Evolutionary conservation across 2,329 filamentous ascomycete species (phyloP).

Genomic region (Dactylella cylindrospora): DNA sequence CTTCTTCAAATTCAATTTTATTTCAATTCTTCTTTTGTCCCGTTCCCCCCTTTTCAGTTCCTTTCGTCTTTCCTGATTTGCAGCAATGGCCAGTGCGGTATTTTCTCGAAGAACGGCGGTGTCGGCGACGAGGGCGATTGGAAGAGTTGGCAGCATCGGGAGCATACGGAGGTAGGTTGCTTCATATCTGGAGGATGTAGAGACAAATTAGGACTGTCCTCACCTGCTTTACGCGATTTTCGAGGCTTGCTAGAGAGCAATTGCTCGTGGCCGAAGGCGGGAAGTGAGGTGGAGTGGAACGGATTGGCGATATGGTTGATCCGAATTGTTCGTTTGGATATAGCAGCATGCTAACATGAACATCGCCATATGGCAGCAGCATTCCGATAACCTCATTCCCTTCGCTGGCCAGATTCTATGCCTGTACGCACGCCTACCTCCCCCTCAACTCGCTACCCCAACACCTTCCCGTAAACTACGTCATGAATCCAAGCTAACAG

Average conservation of each 20-base stretch:
- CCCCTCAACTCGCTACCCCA: neutral
- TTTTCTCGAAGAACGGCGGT: constrained; percentile 39
- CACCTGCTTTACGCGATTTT: too few relatives aligned
- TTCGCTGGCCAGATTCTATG: constrained; percentile 40
- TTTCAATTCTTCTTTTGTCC: too few relatives aligned
- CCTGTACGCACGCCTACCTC: constrained; percentile 13
- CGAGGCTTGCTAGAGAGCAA: too few relatives aligned
- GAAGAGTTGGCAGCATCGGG: constrained; percentile 21
- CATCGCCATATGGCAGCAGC: constrained; percentile 4
- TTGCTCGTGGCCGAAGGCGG: too few relatives aligned
- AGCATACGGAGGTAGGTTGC: constrained; percentile 31
- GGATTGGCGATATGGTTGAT: too few relatives aligned
- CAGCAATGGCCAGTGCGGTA: constrained; percentile 37
- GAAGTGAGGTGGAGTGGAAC: too few relatives aligned
- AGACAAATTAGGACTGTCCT: too few relatives aligned
- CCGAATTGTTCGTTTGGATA: too few relatives aligned
- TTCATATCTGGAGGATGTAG: too few relatives aligned
- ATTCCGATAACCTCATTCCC: constrained; percentile 20
- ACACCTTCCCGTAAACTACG: neutral
- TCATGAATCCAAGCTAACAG: neutral
- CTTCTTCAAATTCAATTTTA: neutral
- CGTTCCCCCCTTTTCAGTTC: neutral
- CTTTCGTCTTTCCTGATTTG: neutral
- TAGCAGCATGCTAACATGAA: constrained; percentile 30
- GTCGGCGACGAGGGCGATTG: constrained; percentile 30